Percentiles rank a stretch among this genome's conserved stretches.
Conservation (phyloP, 441 rosid genomes). For the Eutrema salsugineum region DNA sequence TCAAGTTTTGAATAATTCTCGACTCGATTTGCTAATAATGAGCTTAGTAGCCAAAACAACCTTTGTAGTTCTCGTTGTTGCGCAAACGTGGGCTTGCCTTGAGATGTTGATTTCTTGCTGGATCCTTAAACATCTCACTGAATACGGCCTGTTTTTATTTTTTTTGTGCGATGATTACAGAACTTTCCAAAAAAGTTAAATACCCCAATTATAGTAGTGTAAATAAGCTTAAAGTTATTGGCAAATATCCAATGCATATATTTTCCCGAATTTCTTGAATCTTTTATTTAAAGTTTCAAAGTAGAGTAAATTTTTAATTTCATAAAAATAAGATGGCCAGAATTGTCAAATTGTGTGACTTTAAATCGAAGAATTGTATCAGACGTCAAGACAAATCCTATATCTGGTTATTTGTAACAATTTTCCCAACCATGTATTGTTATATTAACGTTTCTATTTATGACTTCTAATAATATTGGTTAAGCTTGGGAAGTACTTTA, state of each 20-base stretch:
- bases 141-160: neutral
- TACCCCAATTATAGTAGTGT: neutral
- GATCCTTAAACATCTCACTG: neutral
- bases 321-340: neutral
- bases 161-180: neutral
- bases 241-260: neutral
- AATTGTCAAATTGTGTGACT: neutral
- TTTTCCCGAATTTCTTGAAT: neutral
- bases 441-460: neutral
- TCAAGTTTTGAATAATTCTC: too few species aligned
- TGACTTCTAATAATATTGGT: neutral
- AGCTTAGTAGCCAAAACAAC: too few species aligned
- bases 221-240: neutral
- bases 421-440: neutral
- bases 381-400: slow-evolving; percentile 17
- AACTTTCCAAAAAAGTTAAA: neutral
- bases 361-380: slow-evolving; percentile 7
- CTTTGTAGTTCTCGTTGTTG: too few species aligned
- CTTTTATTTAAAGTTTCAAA: neutral
- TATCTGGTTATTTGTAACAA: neutral
- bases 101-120: neutral
- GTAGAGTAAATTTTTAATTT: neutral
- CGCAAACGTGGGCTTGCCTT: neutral
- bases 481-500: slow-evolving; percentile 1
- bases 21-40: too few species aligned